phyloP scores from a whole-genome alignment of 1,139 yeast species.

The Tardiomyces digboiensis region DNA sequence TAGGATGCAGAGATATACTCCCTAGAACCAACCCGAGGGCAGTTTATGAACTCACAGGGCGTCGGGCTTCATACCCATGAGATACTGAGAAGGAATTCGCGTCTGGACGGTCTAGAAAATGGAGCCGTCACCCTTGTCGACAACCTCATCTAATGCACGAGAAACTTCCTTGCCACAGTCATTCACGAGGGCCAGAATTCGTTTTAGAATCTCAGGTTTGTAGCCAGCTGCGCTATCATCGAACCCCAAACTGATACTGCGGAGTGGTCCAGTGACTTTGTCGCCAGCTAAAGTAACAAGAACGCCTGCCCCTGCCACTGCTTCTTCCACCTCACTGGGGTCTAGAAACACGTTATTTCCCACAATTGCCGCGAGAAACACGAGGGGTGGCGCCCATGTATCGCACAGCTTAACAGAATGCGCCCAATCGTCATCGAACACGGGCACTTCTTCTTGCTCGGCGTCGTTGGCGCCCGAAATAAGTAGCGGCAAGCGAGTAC shows the following conservation, averaged over 20 bases:
- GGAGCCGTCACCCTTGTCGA: background rate
- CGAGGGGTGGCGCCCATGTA: conserved; percentile 58
- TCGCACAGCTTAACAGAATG: conserved; percentile 39
- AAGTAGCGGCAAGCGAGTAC: conserved; percentile 68
- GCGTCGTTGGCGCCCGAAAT: conserved; percentile 50
- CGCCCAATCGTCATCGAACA: conserved; percentile 84
- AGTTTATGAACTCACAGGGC: too few relatives aligned
- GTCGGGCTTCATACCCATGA: too few relatives aligned
- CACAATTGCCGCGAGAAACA: conserved; percentile 65
- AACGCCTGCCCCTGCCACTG: conserved; percentile 76
- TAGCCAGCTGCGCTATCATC: background rate
- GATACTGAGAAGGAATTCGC: too few relatives aligned
- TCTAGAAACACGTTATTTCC: conserved; percentile 65
- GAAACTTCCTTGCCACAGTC: background rate
- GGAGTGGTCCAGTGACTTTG: conserved; percentile 41
- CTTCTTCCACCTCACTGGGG: conserved; percentile 80
- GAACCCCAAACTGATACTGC: conserved; percentile 7
- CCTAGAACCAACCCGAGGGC: too few relatives aligned
- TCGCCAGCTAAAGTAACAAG: conserved; percentile 61
- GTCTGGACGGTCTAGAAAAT: background rate
- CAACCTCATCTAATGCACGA: background rate
- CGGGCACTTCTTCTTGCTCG: conserved; percentile 72
- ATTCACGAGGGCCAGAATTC: background rate
- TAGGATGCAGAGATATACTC: too few relatives aligned
- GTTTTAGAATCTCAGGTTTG: background rate